These are phyloP conservation scores for Dendrobium huoshanense DNA, from an alignment of 106 monocot genomes.

Conservation along the genomic window DNA sequence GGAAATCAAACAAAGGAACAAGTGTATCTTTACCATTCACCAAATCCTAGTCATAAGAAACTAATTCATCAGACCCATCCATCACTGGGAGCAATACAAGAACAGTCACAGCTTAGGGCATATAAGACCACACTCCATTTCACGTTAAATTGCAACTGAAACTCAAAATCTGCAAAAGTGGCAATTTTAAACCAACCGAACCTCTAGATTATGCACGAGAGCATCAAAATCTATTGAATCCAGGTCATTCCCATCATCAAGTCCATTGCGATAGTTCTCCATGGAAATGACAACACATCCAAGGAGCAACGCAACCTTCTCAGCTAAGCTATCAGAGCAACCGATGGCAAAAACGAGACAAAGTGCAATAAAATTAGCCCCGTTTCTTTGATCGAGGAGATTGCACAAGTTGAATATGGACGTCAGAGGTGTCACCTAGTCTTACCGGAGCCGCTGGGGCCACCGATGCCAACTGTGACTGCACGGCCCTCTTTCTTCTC, in stretches of 20 bases:
- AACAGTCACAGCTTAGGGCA: background rate
- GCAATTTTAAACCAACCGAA: slow-evolving; percentile 7
- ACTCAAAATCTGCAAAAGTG: background rate
- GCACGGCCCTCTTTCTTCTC: slow-evolving; percentile 75
- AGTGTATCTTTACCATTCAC: slow-evolving; percentile 61
- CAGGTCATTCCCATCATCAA: slow-evolving; percentile 80
- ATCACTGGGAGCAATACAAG: background rate
- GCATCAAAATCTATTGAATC: slow-evolving; percentile 73
- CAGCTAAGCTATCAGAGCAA: slow-evolving; percentile 56
- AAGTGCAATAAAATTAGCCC: background rate
- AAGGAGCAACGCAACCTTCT: slow-evolving; percentile 91
- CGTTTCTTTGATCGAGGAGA: background rate
- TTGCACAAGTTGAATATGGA: background rate
- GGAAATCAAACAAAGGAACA: slow-evolving; percentile 91
- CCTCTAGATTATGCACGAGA: slow-evolving; percentile 73
- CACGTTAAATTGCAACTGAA: background rate
- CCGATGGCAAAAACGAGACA: background rate
- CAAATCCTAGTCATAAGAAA: slow-evolving; percentile 54
- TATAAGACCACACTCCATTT: background rate
- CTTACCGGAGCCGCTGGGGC: slow-evolving; percentile 96
- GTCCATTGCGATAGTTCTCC: slow-evolving; percentile 83
- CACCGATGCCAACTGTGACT: slow-evolving; percentile 90
- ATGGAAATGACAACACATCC: slow-evolving; percentile 84
- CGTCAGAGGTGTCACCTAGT: slow-evolving; percentile 47
- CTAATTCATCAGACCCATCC: background rate